phyloP scores from a whole-genome alignment of 2,329 filamentous ascomycete species.

The Chalara sp. region DNA sequence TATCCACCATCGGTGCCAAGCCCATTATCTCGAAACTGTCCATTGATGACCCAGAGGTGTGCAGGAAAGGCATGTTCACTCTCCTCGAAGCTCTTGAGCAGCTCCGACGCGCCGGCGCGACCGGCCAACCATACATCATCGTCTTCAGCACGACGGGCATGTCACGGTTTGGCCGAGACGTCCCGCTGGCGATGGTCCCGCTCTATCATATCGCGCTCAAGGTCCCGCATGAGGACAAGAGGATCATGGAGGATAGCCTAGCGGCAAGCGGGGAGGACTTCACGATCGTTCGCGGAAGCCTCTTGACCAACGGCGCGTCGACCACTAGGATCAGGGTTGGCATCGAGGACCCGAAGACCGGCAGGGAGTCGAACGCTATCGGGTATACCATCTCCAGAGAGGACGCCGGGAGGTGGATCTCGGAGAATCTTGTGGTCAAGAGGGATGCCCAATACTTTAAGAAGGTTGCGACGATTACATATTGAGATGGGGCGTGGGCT shows the following conservation, averaged over 20 bases:
- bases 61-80: not conserved
- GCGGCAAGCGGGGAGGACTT: constrained; percentile 15
- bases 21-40: not conserved
- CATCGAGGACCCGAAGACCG: constrained; percentile 11
- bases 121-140: constrained; percentile 18
- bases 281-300: constrained; percentile 14
- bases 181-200: constrained; percentile 34
- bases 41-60: not conserved
- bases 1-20: not conserved
- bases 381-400: constrained; percentile 26
- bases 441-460: too few species aligned
- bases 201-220: constrained; percentile 35
- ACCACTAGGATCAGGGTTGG: constrained; percentile 18
- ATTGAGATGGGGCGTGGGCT: too few species aligned
- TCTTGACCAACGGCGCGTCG: constrained; percentile 22
- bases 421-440: constrained; percentile 1
- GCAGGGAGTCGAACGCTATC: constrained; percentile 12
- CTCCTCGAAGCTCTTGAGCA: not conserved
- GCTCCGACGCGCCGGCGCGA: not conserved
- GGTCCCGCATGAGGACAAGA: constrained; percentile 40
- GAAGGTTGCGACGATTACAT: too few species aligned
- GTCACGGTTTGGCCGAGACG: constrained; percentile 29
- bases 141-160: constrained; percentile 37
- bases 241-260: constrained; percentile 33
- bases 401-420: constrained; percentile 28